Base-by-base conservation (phyloP, 331 rosid species). In the Acacia concinna region DNA sequence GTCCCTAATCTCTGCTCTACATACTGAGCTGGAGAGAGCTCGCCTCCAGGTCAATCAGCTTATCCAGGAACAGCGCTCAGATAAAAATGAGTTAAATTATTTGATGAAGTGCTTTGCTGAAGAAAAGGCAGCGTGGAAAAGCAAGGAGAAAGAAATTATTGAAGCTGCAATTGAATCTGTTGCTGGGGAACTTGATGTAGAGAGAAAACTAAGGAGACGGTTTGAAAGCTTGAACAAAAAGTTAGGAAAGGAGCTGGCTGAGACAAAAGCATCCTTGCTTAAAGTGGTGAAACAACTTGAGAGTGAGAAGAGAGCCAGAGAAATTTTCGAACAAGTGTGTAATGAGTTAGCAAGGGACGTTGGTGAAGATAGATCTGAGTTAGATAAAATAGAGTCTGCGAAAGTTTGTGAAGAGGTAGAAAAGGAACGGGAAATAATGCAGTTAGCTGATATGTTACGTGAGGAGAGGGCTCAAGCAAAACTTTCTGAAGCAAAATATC, bases 111-210 rank as follows among this genome's bases (percentile, higher is more conserved):
- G 97, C 78, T 90, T 90, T 82, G 92, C 98, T 54, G 98, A 96
- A 77, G 99, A 96, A 89, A 93, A 93, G 83, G 97, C 96, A 12
- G 89, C 92, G 27, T 93, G 99, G 99, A 90, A 91, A 83, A 89
- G 75, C 82, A 93, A 91, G 88, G 99, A 91, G 81, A 91, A 83
- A 64, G 90, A 90, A 84, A 85, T 87, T 81, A 88, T 96, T 52
- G 99, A 96, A 92, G 97, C 97, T 64, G 98, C 99, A 18, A 89
- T 96, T 81, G 99, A 96, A 84, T 92, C 99, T 31, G 89, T 96
- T 78, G 94, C 94, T 5, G 93, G 95, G n/a, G 98, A 96, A 81
- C 97, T 96, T 0, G 99, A 93, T 78, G 91, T 93, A 15, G 98
- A 96, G 87, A 87, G 93, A 86, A 96, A 93, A 74, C 84, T 91